Evolutionary conservation across 78 protist genomes (phyloP), one percentile per base, ranked within the genome.

Genomic region (Dictyostelium capitatum): DNA sequence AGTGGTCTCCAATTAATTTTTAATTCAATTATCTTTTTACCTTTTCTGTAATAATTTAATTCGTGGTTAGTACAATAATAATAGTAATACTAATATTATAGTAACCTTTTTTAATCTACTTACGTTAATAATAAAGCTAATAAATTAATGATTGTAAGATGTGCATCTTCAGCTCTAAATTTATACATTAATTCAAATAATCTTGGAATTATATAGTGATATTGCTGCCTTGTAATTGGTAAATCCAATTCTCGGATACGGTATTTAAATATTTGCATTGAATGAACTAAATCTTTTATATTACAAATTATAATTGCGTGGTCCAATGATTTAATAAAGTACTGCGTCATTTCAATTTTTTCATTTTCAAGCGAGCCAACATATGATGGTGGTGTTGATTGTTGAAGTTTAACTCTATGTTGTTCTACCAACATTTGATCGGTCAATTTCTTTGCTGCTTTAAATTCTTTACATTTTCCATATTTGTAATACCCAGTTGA

Each of bases 1-100:
- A 85, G 43, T 28, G 92, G 92, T 32, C 51, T 51, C 92, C 92
- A 85, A 25, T 85, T 81, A 64, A 85, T 78, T 47, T 32, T 23
- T 15, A 85, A 11, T 56, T 73, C 80, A 75, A 85, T 75, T 62
- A 47, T 2, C 25, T 47, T 75, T 75, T 75, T 73, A 56, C 82
- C 83, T 41, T 19, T 30, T 17, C 83, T 85, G 7, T 80, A 10
- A 15, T 28, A 57, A 6, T 30, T 41, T 19, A 14, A n/a, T n/a
- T n/a, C n/a, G n/a, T n/a, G n/a, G n/a, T n/a, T n/a, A n/a, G 43
- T 37, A 37, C 43, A 37, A 37, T 37, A 37, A 3, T 37, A 37
- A 37, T 37, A 37, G 1, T 1, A 37, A 37, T 37, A 37, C 2
- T 37, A 37, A 37, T 37, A 37, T 37, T 37, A 37, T 37, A 37